These are phyloP conservation scores for Chalciporus chontae DNA, from an alignment of 768 basidiomycete genomes.

Conservation along the genomic window DNA sequence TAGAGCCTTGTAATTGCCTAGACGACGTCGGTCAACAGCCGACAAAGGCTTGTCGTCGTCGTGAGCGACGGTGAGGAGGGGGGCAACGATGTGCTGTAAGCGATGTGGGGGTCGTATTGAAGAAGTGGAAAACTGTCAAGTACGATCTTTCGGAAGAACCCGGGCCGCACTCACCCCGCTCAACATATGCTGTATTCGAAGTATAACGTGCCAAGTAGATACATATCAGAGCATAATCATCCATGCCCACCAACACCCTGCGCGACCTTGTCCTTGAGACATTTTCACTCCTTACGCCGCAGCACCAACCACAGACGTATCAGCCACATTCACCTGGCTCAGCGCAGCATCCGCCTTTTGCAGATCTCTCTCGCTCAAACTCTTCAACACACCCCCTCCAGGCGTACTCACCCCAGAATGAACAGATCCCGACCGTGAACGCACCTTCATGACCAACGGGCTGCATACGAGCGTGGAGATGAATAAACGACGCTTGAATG, in stretches of 20 bases:
- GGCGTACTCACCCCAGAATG: constrained; percentile 77
- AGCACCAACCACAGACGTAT: neutral
- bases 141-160: constrained; percentile 15
- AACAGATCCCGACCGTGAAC: constrained; percentile 78
- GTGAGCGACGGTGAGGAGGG: constrained; percentile 5
- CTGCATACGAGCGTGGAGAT: constrained; percentile 34
- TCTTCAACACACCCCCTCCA: constrained; percentile 75
- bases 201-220: constrained; percentile 10
- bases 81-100: neutral
- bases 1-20: neutral
- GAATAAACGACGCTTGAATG: constrained; percentile 1
- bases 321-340: constrained; percentile 45
- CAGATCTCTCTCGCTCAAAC: constrained; percentile 84
- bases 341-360: constrained; percentile 86
- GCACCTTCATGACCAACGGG: constrained; percentile 88
- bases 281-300: neutral
- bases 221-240: constrained; percentile 12
- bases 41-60: constrained; percentile 10
- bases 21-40: neutral
- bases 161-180: constrained; percentile 10
- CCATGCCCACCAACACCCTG: neutral
- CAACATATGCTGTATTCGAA: neutral
- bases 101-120: neutral
- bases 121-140: neutral
- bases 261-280: neutral